Percentiles rank a stretch among this genome's conserved stretches.
Conservation (phyloP, 2,329 filamentous ascomycete species). For the Plenodomus biglobosus region DNA sequence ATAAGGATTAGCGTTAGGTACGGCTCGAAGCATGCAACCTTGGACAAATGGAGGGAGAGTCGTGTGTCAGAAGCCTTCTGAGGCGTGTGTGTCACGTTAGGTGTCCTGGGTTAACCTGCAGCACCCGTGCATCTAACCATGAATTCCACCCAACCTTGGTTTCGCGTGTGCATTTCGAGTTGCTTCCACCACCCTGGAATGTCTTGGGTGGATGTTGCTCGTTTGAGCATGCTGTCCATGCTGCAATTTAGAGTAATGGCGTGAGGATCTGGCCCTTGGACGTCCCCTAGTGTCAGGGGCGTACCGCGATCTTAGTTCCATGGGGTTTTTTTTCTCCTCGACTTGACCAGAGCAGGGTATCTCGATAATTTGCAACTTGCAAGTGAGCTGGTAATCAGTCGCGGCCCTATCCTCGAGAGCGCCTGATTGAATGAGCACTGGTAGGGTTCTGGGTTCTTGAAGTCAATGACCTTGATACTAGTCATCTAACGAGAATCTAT, state of each 20-base stretch:
- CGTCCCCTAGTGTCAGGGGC: not conserved
- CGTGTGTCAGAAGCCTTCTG: not conserved
- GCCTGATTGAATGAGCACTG: too few relatives aligned
- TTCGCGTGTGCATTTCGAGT: not conserved
- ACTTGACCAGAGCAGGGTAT: not conserved
- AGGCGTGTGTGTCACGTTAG: not conserved
- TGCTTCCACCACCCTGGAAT: not conserved
- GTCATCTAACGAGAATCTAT: too few relatives aligned
- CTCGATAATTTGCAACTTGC: not conserved
- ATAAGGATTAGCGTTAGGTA: slow-evolving; percentile 9
- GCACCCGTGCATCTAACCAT: too few relatives aligned
- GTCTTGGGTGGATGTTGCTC: not conserved
- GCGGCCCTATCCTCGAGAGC: not conserved
- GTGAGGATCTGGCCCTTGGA: not conserved
- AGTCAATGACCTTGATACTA: too few relatives aligned
- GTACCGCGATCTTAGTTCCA: not conserved
- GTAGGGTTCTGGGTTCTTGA: too few relatives aligned
- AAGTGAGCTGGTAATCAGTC: not conserved
- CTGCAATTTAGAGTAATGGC: not conserved
- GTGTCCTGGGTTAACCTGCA: not conserved
- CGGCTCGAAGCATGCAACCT: slow-evolving; percentile 3
- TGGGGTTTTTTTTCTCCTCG: not conserved
- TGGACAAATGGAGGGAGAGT: slow-evolving; percentile 12
- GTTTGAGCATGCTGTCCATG: not conserved
- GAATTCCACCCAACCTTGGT: not conserved